These are phyloP conservation scores for Botrytis pseudocinerea DNA, from an alignment of 2,329 filamentous ascomycete genomes.

Conservation along the genomic window DNA sequence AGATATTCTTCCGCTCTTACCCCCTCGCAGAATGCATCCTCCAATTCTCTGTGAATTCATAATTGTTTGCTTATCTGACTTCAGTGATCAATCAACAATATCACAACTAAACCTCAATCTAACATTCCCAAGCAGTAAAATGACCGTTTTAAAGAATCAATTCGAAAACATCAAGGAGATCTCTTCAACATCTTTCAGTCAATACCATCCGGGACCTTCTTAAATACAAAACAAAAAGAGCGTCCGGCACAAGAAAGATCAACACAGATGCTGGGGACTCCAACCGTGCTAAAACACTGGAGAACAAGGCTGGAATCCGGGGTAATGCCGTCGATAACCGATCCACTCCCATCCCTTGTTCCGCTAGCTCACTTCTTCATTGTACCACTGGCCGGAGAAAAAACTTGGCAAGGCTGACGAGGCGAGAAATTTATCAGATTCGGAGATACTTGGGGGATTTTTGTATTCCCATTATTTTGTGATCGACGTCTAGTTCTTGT, in stretches of 20 bases:
- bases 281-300: conserved; percentile 1
- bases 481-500: neutral
- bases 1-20: neutral
- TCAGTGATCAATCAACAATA: neutral
- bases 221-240: neutral
- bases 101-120: neutral
- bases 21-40: conserved; percentile 12
- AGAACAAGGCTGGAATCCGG: conserved; percentile 21
- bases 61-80: neutral
- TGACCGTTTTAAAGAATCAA: too few relatives aligned
- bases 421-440: conserved; percentile 18
- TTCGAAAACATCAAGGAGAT: neutral
- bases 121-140: neutral
- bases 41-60: conserved; percentile 24
- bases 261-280: conserved; percentile 1
- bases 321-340: conserved; percentile 19
- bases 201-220: neutral
- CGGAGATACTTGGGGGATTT: neutral
- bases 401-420: conserved; percentile 18
- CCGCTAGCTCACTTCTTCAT: neutral
- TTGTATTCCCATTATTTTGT: neutral
- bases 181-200: neutral
- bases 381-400: neutral
- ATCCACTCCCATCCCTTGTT: neutral
- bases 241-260: neutral